These are phyloP conservation scores for Grifola frondosa DNA, from an alignment of 1,284 basidiomycete species.

Conservation along the genomic window DNA sequence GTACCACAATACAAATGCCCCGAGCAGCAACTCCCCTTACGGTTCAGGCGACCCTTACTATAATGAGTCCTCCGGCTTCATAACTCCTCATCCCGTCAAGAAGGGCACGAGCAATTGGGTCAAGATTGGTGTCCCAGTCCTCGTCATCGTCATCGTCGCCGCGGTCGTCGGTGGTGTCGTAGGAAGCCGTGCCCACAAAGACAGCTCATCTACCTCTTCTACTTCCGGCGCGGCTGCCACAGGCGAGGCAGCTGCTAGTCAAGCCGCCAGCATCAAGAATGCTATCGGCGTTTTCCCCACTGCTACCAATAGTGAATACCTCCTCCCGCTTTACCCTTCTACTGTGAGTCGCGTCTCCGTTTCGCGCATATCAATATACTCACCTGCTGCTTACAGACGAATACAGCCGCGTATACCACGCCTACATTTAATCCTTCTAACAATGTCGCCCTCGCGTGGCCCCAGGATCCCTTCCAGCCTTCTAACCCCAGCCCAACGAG, in stretches of 20 bases:
- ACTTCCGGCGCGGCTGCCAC: conserved; percentile 20
- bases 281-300: conserved; percentile 69
- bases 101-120: conserved; percentile 54
- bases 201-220: conserved; percentile 33
- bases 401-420: conserved; percentile 69
- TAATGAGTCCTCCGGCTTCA: conserved; percentile 63
- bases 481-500: conserved; percentile 55
- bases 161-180: conserved; percentile 81
- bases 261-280: conserved; percentile 57
- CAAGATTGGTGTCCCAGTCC: conserved; percentile 64
- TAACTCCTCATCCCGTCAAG: conserved; percentile 45
- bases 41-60: conserved; percentile 65
- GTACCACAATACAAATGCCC: conserved; percentile 32
- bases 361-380: background rate
- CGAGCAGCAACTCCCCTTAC: conserved; percentile 37
- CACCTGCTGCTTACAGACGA: conserved; percentile 55
- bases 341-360: conserved; percentile 56
- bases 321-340: conserved; percentile 86
- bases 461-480: conserved; percentile 71
- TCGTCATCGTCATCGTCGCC: conserved; percentile 66
- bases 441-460: conserved; percentile 63
- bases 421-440: conserved; percentile 69
- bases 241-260: conserved; percentile 34
- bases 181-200: conserved; percentile 55
- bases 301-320: conserved; percentile 69